Evolutionary conservation across 441 rosid species (phyloP), one percentile per base, ranked within the genome.

Genomic region (Gossypium gossypioides): DNA sequence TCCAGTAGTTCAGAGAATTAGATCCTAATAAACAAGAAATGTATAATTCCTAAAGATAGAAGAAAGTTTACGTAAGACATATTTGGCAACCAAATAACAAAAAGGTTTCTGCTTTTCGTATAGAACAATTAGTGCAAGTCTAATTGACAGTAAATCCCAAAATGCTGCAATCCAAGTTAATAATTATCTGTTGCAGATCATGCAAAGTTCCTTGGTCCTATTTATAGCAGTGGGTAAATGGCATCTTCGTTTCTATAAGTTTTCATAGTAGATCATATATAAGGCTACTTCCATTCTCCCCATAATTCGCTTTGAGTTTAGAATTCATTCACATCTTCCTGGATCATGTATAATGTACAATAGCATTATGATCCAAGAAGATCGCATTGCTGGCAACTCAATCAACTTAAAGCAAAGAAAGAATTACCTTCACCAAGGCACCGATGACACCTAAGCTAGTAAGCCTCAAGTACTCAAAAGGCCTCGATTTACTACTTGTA

Each of bases 381-480:
- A 60, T 63, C 69, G 66, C 24, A 37, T 46, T 46, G 50, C 12
- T 1, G 22, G 46, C 34, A 66, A 60, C 57, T 22, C 42, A 60
- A 46, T 13, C 37, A 70, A 57, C 65, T 57, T 24, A 37, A 59
- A 25, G 22, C 18, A 7, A 70, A 77, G 72, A 13, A 56, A 54
- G 24, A 62, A 74, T 69, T 86, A 95, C 99, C 97, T 95, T 95
- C 77, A 95, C 99, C 75, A 95, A 80, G 60, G 99, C 99, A 78
- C 99, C 98, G 27, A 95, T 95, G 81, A 95, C 99, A 77, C 99
- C 99, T 78, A 95, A 84, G 83, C 98, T 95, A 69, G 98, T 95
- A 57, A 92, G 98, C 80, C 99, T 85, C 83, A 95, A 66, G 79
- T 95, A 96, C 79, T 93, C 98, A 56, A 90, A 96, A 74, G 99